A percentile compares a stretch with the other conserved stretches of the same genome.
These are phyloP conservation scores for Plasmodium knowlesi DNA, from an alignment of 169 alveolate species.

Conservation along the genomic window DNA sequence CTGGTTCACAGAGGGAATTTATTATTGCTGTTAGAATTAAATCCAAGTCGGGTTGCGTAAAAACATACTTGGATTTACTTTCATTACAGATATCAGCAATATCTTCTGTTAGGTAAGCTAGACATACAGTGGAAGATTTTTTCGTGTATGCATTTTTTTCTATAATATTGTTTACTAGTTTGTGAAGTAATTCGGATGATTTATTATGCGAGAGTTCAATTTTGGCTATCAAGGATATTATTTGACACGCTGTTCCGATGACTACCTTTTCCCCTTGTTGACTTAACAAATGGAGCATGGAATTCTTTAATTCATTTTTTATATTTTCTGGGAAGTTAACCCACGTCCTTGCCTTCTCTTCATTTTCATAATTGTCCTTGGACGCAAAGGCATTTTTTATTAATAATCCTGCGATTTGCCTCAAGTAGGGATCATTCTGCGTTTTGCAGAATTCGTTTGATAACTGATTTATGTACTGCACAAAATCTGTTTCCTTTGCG, in stretches of 20 bases:
- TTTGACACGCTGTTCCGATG: conserved; percentile 89
- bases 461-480: conserved; percentile 83
- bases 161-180: conserved; percentile 81
- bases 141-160: conserved; percentile 84
- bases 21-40: conserved; percentile 80
- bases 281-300: conserved; percentile 82
- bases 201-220: conserved; percentile 86
- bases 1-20: conserved; percentile 82
- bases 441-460: conserved; percentile 82
- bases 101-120: conserved; percentile 89
- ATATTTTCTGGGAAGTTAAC: conserved; percentile 82
- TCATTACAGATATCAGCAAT: conserved; percentile 81
- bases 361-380: conserved; percentile 83
- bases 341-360: conserved; percentile 82
- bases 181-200: conserved; percentile 90
- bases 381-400: conserved; percentile 87
- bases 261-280: conserved; percentile 84
- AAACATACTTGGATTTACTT: conserved; percentile 80
- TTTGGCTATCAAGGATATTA: conserved; percentile 87
- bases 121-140: conserved; percentile 86
- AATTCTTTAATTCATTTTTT: conserved; percentile 81
- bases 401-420: conserved; percentile 89
- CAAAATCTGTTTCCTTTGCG: conserved; percentile 80
- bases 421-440: conserved; percentile 79
- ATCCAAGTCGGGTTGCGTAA: conserved; percentile 80